phyloP scores from a whole-genome alignment of 2,329 filamentous ascomycete genomes.

The Trichoderma citrinoviride region DNA sequence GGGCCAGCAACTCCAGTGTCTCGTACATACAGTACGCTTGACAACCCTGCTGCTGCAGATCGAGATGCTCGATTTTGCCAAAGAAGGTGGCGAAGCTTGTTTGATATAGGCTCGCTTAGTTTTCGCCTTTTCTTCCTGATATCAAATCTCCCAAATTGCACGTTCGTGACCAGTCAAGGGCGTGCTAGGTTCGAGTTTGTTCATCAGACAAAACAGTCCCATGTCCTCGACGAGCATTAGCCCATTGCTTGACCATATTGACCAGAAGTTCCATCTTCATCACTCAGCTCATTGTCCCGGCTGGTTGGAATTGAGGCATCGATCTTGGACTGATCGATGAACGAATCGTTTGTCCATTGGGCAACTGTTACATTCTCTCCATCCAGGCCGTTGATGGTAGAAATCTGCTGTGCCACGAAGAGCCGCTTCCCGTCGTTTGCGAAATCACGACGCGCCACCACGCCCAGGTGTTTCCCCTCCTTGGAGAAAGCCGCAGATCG shows the following conservation, averaged over 20 bases:
- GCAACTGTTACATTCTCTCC: neutral
- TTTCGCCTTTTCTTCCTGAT: neutral
- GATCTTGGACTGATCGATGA: neutral
- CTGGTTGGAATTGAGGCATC: neutral
- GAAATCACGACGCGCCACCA: neutral
- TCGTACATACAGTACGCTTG: neutral
- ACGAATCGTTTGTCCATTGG: neutral
- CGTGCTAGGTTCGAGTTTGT: neutral
- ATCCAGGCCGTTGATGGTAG: slow-evolving; percentile 5
- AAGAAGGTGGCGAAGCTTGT: slow-evolving; percentile 16
- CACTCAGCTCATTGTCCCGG: neutral
- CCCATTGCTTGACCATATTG: neutral
- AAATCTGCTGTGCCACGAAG: neutral
- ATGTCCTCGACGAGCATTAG: neutral
- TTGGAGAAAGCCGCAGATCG: neutral
- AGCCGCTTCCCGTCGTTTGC: neutral
- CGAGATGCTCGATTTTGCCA: slow-evolving; percentile 15
- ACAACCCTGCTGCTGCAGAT: slow-evolving; percentile 4
- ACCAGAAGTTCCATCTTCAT: neutral
- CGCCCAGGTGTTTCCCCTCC: neutral
- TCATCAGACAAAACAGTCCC: neutral
- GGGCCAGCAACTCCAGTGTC: neutral
- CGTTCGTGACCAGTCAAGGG: neutral
- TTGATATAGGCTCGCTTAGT: slow-evolving; percentile 6
- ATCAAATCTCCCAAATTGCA: neutral